phyloP scores from a whole-genome alignment of 129 eudicot species.

The Scalesia atractyloides region DNA sequence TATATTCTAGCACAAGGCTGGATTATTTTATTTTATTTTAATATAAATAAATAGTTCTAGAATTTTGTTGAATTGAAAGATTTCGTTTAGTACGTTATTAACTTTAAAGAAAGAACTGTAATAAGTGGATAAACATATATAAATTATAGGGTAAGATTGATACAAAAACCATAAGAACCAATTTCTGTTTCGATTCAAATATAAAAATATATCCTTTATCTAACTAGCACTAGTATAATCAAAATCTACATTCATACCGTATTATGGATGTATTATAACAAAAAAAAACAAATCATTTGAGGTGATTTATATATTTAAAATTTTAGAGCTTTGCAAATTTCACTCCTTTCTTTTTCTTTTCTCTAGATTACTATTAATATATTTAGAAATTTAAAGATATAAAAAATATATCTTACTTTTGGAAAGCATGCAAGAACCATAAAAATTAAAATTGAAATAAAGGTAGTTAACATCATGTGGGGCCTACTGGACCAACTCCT shows the following conservation, averaged over 20 bases:
- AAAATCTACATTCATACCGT: background rate
- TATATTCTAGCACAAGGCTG: background rate
- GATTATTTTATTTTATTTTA: background rate
- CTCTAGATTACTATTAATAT: background rate
- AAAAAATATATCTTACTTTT: background rate
- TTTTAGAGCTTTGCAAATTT: background rate
- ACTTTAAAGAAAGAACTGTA: background rate
- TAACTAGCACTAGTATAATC: background rate
- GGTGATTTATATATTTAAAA: background rate
- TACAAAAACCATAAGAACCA: no score
- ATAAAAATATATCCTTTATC: background rate
- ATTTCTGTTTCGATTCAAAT: constrained; percentile 12
- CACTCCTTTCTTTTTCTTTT: background rate
- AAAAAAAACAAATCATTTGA: background rate
- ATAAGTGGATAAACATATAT: background rate
- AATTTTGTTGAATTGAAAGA: background rate
- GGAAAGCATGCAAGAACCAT: constrained; percentile 7
- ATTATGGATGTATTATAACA: background rate
- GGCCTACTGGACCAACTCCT: constrained; percentile 41
- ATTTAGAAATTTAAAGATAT: constrained; percentile 1
- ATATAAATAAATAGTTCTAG: background rate
- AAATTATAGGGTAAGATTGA: no score
- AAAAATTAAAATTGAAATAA: constrained; percentile 32
- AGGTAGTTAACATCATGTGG: constrained; percentile 35
- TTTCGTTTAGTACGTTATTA: background rate